phyloP scores from a whole-genome alignment of 129 eudicot genomes.

The Chrysanthemum seticuspe region DNA sequence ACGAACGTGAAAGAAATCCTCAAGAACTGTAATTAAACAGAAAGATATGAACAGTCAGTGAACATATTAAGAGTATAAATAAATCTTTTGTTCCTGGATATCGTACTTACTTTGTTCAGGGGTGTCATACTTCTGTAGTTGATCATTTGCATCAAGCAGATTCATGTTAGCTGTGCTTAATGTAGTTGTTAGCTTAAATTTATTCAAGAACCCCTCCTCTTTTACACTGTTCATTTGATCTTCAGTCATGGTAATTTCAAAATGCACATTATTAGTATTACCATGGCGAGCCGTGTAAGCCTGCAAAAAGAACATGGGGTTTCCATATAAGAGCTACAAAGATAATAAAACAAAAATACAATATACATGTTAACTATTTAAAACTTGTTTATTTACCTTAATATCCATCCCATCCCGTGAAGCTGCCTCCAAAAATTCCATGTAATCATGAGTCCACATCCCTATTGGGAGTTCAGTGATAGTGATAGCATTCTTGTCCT shows the following conservation, averaged over 20 bases:
- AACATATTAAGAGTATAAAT: too few species aligned
- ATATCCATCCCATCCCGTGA: slow-evolving; percentile 13
- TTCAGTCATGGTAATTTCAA: slow-evolving; percentile 41
- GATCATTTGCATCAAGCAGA: too few species aligned
- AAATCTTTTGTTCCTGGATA: too few species aligned
- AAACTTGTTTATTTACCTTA: too few species aligned
- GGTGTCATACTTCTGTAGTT: too few species aligned
- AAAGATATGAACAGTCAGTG: too few species aligned
- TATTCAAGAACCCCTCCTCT: slow-evolving; percentile 68
- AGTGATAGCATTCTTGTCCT: slow-evolving; percentile 42
- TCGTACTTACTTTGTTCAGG: too few species aligned
- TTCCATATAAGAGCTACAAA: background rate
- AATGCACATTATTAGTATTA: slow-evolving; percentile 38
- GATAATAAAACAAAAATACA: too few species aligned
- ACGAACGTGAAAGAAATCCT: too few species aligned
- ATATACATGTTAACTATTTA: too few species aligned
- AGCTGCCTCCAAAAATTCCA: slow-evolving; percentile 53
- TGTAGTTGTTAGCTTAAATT: slow-evolving; percentile 64
- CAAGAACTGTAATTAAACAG: too few species aligned
- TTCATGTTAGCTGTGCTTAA: slow-evolving; percentile 40
- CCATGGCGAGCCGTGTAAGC: slow-evolving; percentile 39
- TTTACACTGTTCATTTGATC: slow-evolving; percentile 47
- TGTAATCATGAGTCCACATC: slow-evolving; percentile 72
- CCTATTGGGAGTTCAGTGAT: slow-evolving; percentile 68
- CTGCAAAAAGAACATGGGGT: slow-evolving; percentile 32